Base-by-base conservation (phyloP, 2,329 filamentous ascomycete species). In the Aspergillus puulaauensis region DNA sequence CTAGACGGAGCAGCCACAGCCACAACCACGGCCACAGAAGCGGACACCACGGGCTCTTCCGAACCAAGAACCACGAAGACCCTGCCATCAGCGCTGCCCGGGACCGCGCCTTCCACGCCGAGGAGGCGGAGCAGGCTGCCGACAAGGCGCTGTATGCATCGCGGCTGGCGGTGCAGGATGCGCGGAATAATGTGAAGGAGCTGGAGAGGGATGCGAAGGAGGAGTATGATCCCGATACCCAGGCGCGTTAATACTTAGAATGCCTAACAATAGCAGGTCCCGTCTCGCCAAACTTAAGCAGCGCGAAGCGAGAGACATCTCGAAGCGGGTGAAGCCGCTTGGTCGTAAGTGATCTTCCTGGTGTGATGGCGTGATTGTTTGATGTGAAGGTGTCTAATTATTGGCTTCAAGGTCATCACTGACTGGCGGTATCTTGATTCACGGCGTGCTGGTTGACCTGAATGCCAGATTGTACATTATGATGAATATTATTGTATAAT, bases 261-360 rank as follows among this genome's bases (percentile, higher is more conserved):
- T 7, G 12, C 23, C 39, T 43, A 21, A 44, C 9, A 24, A 46
- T 11, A 54, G 11, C 19, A 73, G 69, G 68, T 83, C 86, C 2
- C 77, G 86, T 21, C 72, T 82, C 43, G 87, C 87, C 2, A 87
- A 85, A 80, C 83, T 89, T 52, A 90, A 90, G 82, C 82, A 87
- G 73, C 79, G 80, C 52, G 84, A 89, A 67, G 87, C 86, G 1
- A 81, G 79, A 64, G 83, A 85, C 66, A 81, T 90, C 31, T 86
- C 83, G 6, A 89, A 88, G 83, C 79, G 86, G 52, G 86, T 85
- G n/a, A 86, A 86, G 73, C 81, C 83, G n/a, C 82, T 90, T 58
- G 87, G 87, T 56, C 83, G 86, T 88, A 79, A 77, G 83, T 85
- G 15, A 24, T 14, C 14, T 15, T 19, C 19, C 23, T 15, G 14